Percentiles rank a stretch among this genome's conserved stretches.
These are phyloP conservation scores for Fragaria ananassa DNA, from an alignment of 306 rosid species.

Conservation along the genomic window DNA sequence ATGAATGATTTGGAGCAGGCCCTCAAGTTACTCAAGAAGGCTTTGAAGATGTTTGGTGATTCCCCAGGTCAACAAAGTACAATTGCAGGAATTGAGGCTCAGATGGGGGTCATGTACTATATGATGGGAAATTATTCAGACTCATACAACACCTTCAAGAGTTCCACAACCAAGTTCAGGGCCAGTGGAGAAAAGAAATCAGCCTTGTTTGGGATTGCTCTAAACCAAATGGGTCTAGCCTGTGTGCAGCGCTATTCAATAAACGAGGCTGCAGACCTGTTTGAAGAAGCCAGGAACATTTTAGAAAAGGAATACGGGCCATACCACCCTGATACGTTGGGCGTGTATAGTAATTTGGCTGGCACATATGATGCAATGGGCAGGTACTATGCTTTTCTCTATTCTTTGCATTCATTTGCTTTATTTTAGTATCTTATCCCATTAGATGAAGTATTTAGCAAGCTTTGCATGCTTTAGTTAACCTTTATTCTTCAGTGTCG, in stretches of 20 bases:
- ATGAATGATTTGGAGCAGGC: slow-evolving; percentile 72
- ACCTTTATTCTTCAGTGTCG: slow-evolving; percentile 16
- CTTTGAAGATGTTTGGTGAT: slow-evolving; percentile 53
- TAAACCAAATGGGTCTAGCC: slow-evolving; percentile 89
- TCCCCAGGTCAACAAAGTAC: slow-evolving; percentile 69
- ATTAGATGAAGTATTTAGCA: background rate
- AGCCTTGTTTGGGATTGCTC: slow-evolving; percentile 70
- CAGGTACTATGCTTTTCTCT: slow-evolving; percentile 44
- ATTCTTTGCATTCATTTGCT: background rate
- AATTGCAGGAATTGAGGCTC: slow-evolving; percentile 82
- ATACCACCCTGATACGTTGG: slow-evolving; percentile 71
- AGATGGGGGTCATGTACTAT: slow-evolving; percentile 77
- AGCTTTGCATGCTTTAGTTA: slow-evolving; percentile 1
- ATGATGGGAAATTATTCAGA: slow-evolving; percentile 69
- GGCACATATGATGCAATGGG: slow-evolving; percentile 95
- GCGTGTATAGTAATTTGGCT: slow-evolving; percentile 81
- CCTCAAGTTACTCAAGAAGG: slow-evolving; percentile 73
- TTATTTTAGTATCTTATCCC: background rate
- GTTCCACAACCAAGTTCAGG: slow-evolving; percentile 58
- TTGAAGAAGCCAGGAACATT: slow-evolving; percentile 69
- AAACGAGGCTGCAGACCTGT: slow-evolving; percentile 84
- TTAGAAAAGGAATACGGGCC: slow-evolving; percentile 81
- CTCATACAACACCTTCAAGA: slow-evolving; percentile 59
- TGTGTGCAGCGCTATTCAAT: slow-evolving; percentile 72
- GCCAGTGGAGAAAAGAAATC: slow-evolving; percentile 70